Conservation (phyloP, 164 flowering plant species). For the Pachysandra terminalis region DNA sequence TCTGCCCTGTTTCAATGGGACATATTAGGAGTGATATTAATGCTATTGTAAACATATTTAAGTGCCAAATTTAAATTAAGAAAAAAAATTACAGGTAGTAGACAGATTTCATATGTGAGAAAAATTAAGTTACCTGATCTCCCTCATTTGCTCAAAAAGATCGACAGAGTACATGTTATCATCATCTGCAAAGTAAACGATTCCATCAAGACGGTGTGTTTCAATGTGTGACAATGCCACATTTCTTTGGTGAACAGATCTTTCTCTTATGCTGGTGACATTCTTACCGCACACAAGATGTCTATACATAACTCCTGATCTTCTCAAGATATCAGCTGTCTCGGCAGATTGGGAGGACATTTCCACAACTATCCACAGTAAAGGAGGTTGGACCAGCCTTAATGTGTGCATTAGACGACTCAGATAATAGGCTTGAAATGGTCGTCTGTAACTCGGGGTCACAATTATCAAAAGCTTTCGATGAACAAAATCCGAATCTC, state of each 20-base stretch:
- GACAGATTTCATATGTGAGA: background rate
- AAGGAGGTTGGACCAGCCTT: constrained; percentile 58
- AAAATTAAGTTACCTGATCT: constrained; percentile 59
- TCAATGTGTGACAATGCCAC: constrained; percentile 83
- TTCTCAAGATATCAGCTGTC: constrained; percentile 72
- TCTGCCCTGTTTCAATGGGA: background rate
- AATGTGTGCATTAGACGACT: constrained; percentile 71
- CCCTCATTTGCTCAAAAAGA: constrained; percentile 67
- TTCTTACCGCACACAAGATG: constrained; percentile 77
- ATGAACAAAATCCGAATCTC: constrained; percentile 21
- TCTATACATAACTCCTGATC: constrained; percentile 75
- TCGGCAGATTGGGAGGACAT: constrained; percentile 67
- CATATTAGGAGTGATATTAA: background rate
- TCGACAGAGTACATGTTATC: constrained; percentile 51
- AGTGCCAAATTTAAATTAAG: background rate
- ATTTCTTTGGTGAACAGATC: constrained; percentile 62
- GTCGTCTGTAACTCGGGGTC: constrained; percentile 60
- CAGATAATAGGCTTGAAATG: constrained; percentile 75
- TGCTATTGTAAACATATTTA: background rate
- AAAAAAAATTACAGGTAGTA: background rate
- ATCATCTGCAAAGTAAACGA: constrained; percentile 86
- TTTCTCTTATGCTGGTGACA: constrained; percentile 39
- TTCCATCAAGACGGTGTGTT: constrained; percentile 81
- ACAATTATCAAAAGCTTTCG: constrained; percentile 73
- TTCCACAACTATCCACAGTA: constrained; percentile 91